Conservation (phyloP, 2,329 filamentous ascomycete genomes). For the Chaetomiaceae sp. region DNA sequence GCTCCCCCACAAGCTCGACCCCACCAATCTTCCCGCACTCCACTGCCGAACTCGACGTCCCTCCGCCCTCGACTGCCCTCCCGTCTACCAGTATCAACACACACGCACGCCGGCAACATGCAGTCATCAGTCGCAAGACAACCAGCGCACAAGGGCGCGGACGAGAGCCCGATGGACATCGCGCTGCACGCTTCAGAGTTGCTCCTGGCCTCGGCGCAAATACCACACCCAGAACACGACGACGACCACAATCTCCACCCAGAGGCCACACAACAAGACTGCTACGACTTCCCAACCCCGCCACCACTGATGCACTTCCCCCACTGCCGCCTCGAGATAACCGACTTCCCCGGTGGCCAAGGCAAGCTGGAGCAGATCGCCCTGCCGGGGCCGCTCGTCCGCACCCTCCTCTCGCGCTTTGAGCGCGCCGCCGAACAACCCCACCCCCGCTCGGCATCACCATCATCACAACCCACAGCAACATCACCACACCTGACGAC, state of each 20-base stretch:
- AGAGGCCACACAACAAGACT: not conserved
- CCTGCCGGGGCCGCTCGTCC: constrained; percentile 19
- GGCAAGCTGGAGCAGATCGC: constrained; percentile 20
- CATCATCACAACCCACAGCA: not conserved
- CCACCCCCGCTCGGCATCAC: not conserved
- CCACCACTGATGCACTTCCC: constrained; percentile 22
- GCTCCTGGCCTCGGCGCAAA: not conserved
- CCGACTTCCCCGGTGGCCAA: not conserved
- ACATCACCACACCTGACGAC: not conserved
- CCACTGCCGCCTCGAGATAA: constrained; percentile 20
- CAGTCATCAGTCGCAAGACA: not conserved
- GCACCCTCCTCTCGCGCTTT: constrained; percentile 17
- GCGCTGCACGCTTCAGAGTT: not conserved
- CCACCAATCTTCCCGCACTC: not conserved
- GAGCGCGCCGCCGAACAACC: not conserved
- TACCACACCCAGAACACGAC: not conserved
- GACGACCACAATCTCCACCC: not conserved
- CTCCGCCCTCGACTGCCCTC: not conserved
- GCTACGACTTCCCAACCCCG: not conserved
- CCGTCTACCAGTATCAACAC: not conserved
- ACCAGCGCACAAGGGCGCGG: not conserved
- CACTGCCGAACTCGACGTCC: too few relatives aligned
- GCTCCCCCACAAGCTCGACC: not conserved
- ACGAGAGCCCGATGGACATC: not conserved
- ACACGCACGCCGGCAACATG: not conserved